Conservation (phyloP, 1,139 yeast genomes). For the Candida pseudocylindracea region DNA sequence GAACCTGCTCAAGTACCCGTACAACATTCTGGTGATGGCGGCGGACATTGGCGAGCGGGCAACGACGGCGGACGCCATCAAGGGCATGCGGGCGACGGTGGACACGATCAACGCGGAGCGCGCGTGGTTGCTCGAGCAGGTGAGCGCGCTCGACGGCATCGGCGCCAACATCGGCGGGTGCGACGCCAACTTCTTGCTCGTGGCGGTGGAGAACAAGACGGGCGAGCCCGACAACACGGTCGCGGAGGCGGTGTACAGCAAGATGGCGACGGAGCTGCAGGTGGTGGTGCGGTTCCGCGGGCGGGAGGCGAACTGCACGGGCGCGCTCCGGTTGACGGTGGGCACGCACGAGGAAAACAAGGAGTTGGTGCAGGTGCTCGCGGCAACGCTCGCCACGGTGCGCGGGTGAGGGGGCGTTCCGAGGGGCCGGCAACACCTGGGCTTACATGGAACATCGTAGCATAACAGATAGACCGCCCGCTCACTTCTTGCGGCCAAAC, state of each 20-base stretch:
- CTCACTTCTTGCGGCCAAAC: slow-evolving; percentile 26
- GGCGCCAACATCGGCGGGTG: slow-evolving; percentile 70
- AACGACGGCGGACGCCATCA: slow-evolving; percentile 30
- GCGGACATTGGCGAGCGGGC: slow-evolving; percentile 61
- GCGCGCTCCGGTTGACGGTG: slow-evolving; percentile 68
- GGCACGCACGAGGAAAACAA: slow-evolving; percentile 67
- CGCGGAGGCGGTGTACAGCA: slow-evolving; percentile 44
- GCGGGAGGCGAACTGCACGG: slow-evolving; percentile 66
- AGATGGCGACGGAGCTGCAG: slow-evolving; percentile 45
- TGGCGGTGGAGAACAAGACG: slow-evolving; percentile 39
- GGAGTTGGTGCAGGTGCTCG: slow-evolving; percentile 26
- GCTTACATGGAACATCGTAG: too few species aligned
- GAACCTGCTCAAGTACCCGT: slow-evolving; percentile 89
- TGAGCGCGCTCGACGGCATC: slow-evolving; percentile 33
- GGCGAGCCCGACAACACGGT: slow-evolving; percentile 47
- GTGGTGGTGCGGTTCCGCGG: slow-evolving; percentile 90
- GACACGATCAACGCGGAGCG: slow-evolving; percentile 32
- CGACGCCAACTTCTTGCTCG: slow-evolving; percentile 66
- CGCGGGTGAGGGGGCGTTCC: too few species aligned
- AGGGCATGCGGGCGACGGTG: slow-evolving; percentile 33
- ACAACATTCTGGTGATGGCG: slow-evolving; percentile 72
- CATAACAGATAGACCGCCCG: too few species aligned
- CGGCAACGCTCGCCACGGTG: not conserved
- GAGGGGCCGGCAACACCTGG: too few species aligned
- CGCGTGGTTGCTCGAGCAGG: slow-evolving; percentile 20